phyloP scores from a whole-genome alignment of 140 eudicot species.

The Erigeron philadelphicus region DNA sequence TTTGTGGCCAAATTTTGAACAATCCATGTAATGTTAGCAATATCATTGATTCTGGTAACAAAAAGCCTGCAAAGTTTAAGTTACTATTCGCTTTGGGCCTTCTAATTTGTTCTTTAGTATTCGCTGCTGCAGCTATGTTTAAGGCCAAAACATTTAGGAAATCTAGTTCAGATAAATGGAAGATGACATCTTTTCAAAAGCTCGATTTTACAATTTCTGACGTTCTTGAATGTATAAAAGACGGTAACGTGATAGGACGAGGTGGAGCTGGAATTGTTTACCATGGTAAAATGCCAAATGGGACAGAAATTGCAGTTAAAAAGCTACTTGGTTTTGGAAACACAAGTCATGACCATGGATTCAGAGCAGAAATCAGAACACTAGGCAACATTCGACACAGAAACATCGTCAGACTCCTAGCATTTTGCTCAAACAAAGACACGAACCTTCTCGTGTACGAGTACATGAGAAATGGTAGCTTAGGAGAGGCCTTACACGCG shows the following conservation, averaged over 20 bases:
- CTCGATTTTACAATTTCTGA: constrained; percentile 65
- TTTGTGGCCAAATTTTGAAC: constrained; percentile 67
- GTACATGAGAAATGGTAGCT: constrained; percentile 94
- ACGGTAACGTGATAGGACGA: constrained; percentile 79
- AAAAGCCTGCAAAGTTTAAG: constrained; percentile 48
- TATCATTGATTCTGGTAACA: constrained; percentile 26
- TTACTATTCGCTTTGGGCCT: constrained; percentile 68
- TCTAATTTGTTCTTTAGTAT: constrained; percentile 57
- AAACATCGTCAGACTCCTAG: constrained; percentile 73
- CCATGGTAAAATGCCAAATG: constrained; percentile 82
- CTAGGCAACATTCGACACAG: constrained; percentile 91
- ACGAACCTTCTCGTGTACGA: constrained; percentile 80
- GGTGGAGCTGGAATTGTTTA: constrained; percentile 97
- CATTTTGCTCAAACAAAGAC: constrained; percentile 86
- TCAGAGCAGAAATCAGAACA: constrained; percentile 79
- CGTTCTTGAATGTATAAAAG: constrained; percentile 81
- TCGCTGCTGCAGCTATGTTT: constrained; percentile 63
- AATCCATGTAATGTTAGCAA: constrained; percentile 58
- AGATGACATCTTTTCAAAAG: constrained; percentile 81
- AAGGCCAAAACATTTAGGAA: constrained; percentile 74
- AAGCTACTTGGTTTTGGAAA: constrained; percentile 63
- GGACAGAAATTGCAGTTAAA: constrained; percentile 84
- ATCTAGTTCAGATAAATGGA: constrained; percentile 51
- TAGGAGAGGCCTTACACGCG: constrained; percentile 84
- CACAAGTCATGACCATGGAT: constrained; percentile 72